phyloP scores from a whole-genome alignment of 1,139 yeast genomes.

The Dujonia santamariae region DNA sequence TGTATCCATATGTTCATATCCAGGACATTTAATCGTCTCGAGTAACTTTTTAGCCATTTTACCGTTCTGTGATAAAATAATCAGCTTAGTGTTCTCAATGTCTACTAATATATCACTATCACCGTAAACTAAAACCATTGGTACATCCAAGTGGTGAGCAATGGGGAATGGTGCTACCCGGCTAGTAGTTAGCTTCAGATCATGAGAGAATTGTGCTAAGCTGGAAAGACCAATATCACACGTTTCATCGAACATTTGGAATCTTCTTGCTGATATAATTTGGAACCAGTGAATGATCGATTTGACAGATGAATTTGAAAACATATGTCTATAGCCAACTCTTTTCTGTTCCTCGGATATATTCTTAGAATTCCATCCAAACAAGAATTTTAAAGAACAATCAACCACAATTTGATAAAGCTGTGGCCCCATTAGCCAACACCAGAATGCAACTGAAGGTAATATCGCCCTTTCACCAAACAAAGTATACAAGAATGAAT shows the following conservation, averaged over 20 bases:
- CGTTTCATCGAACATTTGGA: slow-evolving; percentile 50
- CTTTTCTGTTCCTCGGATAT: slow-evolving; percentile 32
- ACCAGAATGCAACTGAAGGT: slow-evolving; percentile 48
- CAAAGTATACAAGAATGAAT: slow-evolving; percentile 30
- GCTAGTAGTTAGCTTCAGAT: slow-evolving; percentile 26
- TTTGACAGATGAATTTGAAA: slow-evolving; percentile 45
- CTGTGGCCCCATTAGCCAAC: slow-evolving; percentile 31
- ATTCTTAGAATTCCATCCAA: slow-evolving; percentile 42
- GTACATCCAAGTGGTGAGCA: slow-evolving; percentile 42
- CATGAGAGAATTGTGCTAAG: slow-evolving; percentile 21
- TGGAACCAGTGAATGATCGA: slow-evolving; percentile 49
- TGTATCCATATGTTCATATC: slow-evolving; percentile 37
- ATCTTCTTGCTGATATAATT: slow-evolving; percentile 37
- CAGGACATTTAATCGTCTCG: slow-evolving; percentile 20
- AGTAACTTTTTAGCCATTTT: slow-evolving; percentile 24
- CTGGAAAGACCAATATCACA: slow-evolving; percentile 20
- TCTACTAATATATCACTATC: slow-evolving; percentile 43
- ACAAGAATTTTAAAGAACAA: slow-evolving; percentile 29
- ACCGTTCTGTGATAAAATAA: slow-evolving; percentile 24
- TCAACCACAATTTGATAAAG: slow-evolving; percentile 38
- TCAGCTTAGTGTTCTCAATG: slow-evolving; percentile 26
- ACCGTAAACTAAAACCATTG: slow-evolving; percentile 40
- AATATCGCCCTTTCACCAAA: slow-evolving; percentile 43
- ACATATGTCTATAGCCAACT: slow-evolving; percentile 47
- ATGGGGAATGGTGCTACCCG: slow-evolving; percentile 58